Conservation (phyloP, 2,329 filamentous ascomycete genomes). For the Phialophora verrucosa region DNA sequence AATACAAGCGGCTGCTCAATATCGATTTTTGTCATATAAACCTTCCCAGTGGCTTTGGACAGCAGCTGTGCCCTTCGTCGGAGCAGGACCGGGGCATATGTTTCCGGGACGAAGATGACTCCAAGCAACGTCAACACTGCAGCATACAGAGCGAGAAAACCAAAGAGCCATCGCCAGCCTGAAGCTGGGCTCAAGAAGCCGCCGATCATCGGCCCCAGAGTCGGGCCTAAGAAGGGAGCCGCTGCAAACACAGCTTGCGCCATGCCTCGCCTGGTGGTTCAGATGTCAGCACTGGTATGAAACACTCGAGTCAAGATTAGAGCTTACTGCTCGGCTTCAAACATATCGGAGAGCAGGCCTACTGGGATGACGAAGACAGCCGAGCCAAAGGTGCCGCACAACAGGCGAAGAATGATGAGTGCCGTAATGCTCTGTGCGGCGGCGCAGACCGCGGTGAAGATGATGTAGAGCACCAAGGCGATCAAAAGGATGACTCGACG, state of each 20-base stretch:
- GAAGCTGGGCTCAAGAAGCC: constrained; percentile 38
- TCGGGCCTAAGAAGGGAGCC: constrained; percentile 57
- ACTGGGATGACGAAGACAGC: constrained; percentile 72
- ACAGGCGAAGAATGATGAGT: constrained; percentile 69
- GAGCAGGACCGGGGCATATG: constrained; percentile 61
- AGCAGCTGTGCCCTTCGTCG: constrained; percentile 59
- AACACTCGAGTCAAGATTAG: not conserved
- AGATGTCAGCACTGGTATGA: not conserved
- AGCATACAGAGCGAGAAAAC: constrained; percentile 67
- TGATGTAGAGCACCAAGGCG: constrained; percentile 66
- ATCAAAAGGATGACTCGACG: constrained; percentile 56
- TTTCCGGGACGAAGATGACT: constrained; percentile 61
- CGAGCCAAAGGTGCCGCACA: constrained; percentile 44
- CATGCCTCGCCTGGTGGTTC: constrained; percentile 55
- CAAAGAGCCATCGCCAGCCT: constrained; percentile 73
- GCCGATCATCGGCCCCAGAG: constrained; percentile 61
- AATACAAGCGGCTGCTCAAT: constrained; percentile 57
- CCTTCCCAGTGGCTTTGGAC: constrained; percentile 59
- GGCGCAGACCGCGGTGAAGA: constrained; percentile 69
- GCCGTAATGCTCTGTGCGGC: constrained; percentile 70
- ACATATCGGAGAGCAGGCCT: constrained; percentile 71
- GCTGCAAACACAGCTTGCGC: constrained; percentile 68
- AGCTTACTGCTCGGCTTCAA: constrained; percentile 55
- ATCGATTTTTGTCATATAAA: constrained; percentile 62
- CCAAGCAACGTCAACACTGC: constrained; percentile 63